Base-by-base conservation (phyloP, 352 stramenopile species). In the Detonula confervacea region DNA sequence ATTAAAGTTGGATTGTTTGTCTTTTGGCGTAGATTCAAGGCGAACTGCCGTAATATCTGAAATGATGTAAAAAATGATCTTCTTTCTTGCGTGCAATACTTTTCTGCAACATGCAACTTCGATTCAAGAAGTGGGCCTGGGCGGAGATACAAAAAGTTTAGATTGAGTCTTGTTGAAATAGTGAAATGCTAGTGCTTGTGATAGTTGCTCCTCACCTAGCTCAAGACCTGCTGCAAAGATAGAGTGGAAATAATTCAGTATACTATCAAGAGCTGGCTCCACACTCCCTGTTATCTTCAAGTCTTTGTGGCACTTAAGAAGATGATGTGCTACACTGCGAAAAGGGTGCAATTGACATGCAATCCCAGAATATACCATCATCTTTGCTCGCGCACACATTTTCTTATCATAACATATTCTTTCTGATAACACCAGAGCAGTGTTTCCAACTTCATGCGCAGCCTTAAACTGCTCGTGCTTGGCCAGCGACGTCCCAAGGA, bases 261-360 rank as follows among this genome's bases (percentile, higher is more conserved):
- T n/a, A n/a, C n/a, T n/a, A n/a, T n/a, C n/a, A n/a, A n/a, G n/a
- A n/a, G n/a, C n/a, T n/a, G n/a, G n/a, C n/a, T n/a, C n/a, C n/a
- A n/a, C n/a, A n/a, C n/a, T n/a, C n/a, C n/a, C n/a, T n/a, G n/a
- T n/a, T n/a, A n/a, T n/a, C 51, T 51, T 52, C 9, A 65, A 54
- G 35, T 70, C 47, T 24, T 64, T 73, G 35, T 73, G 54, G 25
- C 47, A 52, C 29, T 73, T 33, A 30, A 63, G 25, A 16, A 73
- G 47, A 3, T 12, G 24, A 25, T 42, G 49, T 14, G 52, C 20
- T 29, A 11, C 14, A 11, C 7, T 65, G 18, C 49, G 65, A 73
- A 64, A 73, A 3, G 65, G 33, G 16, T 64, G 65, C n/a, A 55
- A 44, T 35, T 61, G 49, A 12, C 4, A 22, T 3, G 37, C 9